Evolutionary conservation across 495 filamentous ascomycete species (phyloP).

Genomic region (Chaetomidium leptoderma): DNA sequence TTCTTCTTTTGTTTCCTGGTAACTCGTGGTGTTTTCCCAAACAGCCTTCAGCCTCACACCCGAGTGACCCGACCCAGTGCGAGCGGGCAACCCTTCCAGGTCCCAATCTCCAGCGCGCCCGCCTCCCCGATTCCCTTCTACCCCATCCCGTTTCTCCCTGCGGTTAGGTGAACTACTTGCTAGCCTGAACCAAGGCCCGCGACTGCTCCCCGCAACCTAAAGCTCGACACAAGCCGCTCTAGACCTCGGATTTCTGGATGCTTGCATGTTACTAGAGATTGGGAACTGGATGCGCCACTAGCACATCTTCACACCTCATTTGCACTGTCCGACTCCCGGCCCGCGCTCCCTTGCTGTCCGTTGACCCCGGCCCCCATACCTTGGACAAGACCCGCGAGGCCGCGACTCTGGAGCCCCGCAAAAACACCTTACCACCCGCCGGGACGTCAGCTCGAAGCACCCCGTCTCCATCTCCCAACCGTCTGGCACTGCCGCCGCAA

Average conservation of each 20-base stretch:
- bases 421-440: constrained; percentile 15
- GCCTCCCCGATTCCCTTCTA: neutral
- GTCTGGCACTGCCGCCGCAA: constrained; percentile 13
- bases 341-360: too few species aligned
- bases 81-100: neutral
- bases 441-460: constrained; percentile 21
- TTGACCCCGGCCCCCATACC: neutral
- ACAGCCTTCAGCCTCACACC: neutral
- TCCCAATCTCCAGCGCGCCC: constrained; percentile 8
- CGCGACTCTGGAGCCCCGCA: constrained; percentile 18
- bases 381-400: neutral
- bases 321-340: neutral
- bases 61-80: too few species aligned
- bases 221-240: neutral
- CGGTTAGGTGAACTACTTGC: neutral
- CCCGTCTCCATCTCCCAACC: constrained; percentile 19
- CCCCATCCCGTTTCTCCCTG: neutral
- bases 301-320: too few species aligned
- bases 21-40: neutral
- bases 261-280: too few species aligned
- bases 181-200: neutral
- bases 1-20: neutral
- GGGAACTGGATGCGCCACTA: neutral
- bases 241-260: neutral
- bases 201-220: neutral